Percentiles rank a stretch among this genome's conserved stretches.
Conservation (phyloP, 2,329 filamentous ascomycete genomes). For the Cercospora zeina region DNA sequence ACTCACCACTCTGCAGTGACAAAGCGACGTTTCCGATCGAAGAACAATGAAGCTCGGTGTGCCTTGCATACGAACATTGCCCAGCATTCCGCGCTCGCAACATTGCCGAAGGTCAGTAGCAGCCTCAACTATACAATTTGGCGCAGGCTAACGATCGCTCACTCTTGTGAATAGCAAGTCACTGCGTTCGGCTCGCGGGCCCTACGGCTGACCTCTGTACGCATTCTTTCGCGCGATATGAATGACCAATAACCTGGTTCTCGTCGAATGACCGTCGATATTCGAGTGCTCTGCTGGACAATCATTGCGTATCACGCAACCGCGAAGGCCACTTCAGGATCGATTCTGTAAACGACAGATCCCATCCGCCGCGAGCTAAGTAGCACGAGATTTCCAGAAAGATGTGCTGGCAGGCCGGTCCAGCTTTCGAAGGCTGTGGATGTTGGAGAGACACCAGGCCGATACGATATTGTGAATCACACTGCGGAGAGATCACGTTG, state of each 20-base stretch:
- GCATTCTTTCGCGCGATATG: neutral
- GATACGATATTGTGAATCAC: neutral
- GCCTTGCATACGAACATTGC: neutral
- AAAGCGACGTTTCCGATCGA: neutral
- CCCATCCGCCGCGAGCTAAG: neutral
- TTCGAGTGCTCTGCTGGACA: neutral
- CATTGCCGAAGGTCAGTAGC: neutral
- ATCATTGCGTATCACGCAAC: neutral
- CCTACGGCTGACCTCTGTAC: neutral
- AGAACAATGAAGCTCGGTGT: conserved; percentile 1
- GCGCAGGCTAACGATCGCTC: neutral
- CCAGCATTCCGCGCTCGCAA: neutral
- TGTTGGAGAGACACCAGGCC: conserved; percentile 1
- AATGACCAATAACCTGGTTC: neutral
- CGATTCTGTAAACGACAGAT: neutral
- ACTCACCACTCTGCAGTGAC: neutral
- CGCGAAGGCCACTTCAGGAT: neutral
- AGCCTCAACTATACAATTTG: neutral
- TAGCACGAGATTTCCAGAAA: neutral
- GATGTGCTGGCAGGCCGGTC: conserved; percentile 14
- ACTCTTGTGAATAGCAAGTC: neutral
- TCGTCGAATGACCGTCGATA: neutral
- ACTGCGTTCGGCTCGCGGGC: neutral
- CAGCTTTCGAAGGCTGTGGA: conserved; percentile 15
- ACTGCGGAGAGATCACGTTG: conserved; percentile 1